Evolutionary conservation across 164 flowering plant species (phyloP).

Genomic region (Warburgia ugandensis): DNA sequence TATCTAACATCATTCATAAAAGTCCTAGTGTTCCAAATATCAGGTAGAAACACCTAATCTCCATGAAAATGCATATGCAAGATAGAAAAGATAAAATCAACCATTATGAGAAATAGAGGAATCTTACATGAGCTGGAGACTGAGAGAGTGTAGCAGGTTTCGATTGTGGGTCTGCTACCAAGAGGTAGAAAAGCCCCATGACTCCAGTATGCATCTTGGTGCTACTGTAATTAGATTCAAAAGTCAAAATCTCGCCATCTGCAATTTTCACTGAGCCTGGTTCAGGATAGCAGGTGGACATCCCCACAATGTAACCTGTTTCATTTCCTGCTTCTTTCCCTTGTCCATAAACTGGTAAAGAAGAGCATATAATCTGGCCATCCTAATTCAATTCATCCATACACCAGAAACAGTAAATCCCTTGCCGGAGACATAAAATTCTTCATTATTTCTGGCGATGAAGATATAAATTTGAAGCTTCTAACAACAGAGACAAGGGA

Average conservation of each 20-base stretch:
- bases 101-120: not conserved
- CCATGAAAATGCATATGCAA: not conserved
- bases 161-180: slow-evolving; percentile 48
- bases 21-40: too few relatives aligned
- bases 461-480: too few relatives aligned
- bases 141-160: slow-evolving; percentile 4
- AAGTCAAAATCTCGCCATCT: slow-evolving; percentile 47
- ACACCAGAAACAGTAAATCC: not conserved
- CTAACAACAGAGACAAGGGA: too few relatives aligned
- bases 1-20: not conserved
- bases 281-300: slow-evolving; percentile 81
- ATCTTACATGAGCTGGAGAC: slow-evolving; percentile 21
- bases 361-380: slow-evolving; percentile 66
- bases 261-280: slow-evolving; percentile 54
- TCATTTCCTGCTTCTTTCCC: slow-evolving; percentile 73
- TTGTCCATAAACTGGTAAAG: slow-evolving; percentile 61
- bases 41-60: not conserved
- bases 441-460: too few relatives aligned
- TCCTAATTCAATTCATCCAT: slow-evolving; percentile 31
- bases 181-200: slow-evolving; percentile 76
- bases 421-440: too few relatives aligned
- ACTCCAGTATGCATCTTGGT: slow-evolving; percentile 59
- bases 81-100: not conserved
- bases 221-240: slow-evolving; percentile 64
- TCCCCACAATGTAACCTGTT: slow-evolving; percentile 77